Evolutionary conservation across 352 stramenopile species (phyloP).

Genomic region (Halophytophthora polymorphica): DNA sequence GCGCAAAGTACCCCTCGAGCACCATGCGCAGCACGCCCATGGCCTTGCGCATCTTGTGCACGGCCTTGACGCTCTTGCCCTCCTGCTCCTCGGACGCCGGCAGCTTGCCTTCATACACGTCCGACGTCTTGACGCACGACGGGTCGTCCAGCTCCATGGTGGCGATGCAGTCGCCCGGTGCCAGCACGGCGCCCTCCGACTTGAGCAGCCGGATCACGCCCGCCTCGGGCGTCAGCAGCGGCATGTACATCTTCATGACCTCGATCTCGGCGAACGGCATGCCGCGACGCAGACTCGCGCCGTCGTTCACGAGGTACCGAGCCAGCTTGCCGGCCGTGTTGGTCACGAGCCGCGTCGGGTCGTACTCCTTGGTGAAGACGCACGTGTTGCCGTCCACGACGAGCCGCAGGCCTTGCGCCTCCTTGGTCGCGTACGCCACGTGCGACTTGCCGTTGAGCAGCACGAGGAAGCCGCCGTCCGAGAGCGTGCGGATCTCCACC

Average conservation of each 20-base stretch:
- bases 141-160: slow-evolving; percentile 98
- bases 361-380: slow-evolving; percentile 99
- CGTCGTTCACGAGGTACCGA: slow-evolving; percentile 98
- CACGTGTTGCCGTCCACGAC: slow-evolving; percentile 95
- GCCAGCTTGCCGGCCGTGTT: slow-evolving; percentile 99
- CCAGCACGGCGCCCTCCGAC: slow-evolving; percentile 95
- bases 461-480: slow-evolving; percentile 98
- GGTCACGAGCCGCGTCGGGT: slow-evolving; percentile 96
- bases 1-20: slow-evolving; percentile 92
- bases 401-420: slow-evolving; percentile 88
- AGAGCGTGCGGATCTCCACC: slow-evolving; percentile 94
- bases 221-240: slow-evolving; percentile 95
- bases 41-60: slow-evolving; percentile 73
- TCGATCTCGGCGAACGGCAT: slow-evolving; percentile 89
- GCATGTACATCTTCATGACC: slow-evolving; percentile 99
- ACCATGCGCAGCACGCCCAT: slow-evolving; percentile 89
- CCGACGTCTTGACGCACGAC: slow-evolving; percentile 93
- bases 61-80: slow-evolving; percentile 41
- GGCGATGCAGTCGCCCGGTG: slow-evolving; percentile 95
- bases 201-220: slow-evolving; percentile 95
- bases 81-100: slow-evolving; percentile 35
- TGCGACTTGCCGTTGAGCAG: slow-evolving; percentile 95
- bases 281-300: slow-evolving; percentile 81
- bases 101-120: slow-evolving; percentile 89
- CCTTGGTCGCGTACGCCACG: slow-evolving; percentile 95